Evolutionary conservation across 306 rosid genomes (phyloP).

Genomic region (Quercus glauca): DNA sequence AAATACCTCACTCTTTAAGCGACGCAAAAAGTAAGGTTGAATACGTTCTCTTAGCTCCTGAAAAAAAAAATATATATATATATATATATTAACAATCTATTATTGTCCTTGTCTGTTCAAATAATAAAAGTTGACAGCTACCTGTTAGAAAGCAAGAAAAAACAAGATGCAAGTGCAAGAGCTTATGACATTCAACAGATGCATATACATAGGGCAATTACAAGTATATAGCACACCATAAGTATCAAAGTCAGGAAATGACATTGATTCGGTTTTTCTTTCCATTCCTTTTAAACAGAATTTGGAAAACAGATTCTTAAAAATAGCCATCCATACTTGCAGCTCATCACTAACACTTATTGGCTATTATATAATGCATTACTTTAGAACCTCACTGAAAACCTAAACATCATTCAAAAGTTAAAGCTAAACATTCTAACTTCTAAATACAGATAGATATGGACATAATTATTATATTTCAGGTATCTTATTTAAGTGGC

Average conservation of each 20-base stretch:
- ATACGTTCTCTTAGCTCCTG: conserved; percentile 80
- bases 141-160: neutral
- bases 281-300: conserved; percentile 7
- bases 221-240: neutral
- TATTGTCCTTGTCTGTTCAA: neutral
- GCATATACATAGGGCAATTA: neutral
- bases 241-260: neutral
- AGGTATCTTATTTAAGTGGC: neutral
- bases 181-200: neutral
- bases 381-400: neutral
- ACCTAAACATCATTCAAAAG: neutral
- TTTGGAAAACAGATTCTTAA: neutral
- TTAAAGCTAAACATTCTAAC: neutral
- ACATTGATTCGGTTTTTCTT: neutral
- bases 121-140: neutral
- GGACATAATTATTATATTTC: neutral
- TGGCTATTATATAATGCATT: neutral
- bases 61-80: neutral
- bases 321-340: neutral
- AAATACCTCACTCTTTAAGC: conserved; percentile 81
- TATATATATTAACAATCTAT: neutral
- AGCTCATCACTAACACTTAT: neutral
- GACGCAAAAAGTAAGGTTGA: conserved; percentile 84
- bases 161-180: neutral
- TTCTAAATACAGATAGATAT: neutral